A percentile compares a stretch with the other conserved stretches of the same genome.
Conservation (phyloP, 2,329 filamentous ascomycete genomes). For the Fusarium euwallaceae region DNA sequence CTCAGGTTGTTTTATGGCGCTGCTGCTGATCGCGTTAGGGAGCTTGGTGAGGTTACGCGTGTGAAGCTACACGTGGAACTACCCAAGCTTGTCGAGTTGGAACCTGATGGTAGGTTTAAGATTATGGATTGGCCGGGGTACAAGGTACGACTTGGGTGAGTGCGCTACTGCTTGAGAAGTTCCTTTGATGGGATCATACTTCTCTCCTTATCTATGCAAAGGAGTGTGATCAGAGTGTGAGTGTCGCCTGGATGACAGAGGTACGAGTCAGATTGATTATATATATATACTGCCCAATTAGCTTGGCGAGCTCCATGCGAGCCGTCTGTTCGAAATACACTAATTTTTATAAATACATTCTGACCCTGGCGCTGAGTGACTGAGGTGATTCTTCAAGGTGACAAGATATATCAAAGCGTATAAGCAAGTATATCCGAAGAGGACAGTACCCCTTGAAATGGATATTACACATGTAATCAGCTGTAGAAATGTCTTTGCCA, state of each 20-base stretch:
- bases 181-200: background rate
- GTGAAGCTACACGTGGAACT: background rate
- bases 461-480: background rate
- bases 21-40: conserved; percentile 3
- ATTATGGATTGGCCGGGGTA: background rate
- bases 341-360: background rate
- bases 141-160: background rate
- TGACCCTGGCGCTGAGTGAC: background rate
- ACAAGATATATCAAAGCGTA: background rate
- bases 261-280: background rate
- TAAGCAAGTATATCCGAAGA: background rate
- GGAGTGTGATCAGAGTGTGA: background rate
- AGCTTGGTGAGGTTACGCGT: background rate
- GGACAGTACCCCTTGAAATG: background rate
- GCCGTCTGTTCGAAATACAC: background rate
- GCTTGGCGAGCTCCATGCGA: background rate
- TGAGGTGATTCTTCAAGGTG: background rate
- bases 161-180: background rate
- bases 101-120: background rate
- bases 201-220: too few species aligned
- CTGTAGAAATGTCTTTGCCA: background rate
- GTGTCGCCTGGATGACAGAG: background rate
- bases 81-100: background rate
- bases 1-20: conserved; percentile 29
- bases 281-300: background rate